These are phyloP conservation scores for Wallacemonas sp. DNA, from an alignment of 208 protist species.

Conservation along the genomic window DNA sequence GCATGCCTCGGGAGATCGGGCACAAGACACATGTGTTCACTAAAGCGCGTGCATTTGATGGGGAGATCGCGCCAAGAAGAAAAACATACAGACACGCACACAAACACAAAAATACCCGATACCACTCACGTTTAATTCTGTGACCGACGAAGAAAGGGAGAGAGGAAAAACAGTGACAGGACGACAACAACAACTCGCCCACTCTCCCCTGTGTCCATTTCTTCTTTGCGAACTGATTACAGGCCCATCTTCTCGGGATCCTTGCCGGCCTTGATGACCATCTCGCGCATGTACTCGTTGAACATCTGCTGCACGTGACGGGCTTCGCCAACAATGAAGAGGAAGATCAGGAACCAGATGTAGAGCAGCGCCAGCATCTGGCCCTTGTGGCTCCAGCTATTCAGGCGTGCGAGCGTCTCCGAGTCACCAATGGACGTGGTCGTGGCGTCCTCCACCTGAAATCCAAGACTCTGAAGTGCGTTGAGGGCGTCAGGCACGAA, in stretches of 20 bases:
- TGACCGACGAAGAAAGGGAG: background rate
- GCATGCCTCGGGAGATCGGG: no score
- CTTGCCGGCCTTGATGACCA: slow-evolving; percentile 77
- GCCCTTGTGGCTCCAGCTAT: slow-evolving; percentile 62
- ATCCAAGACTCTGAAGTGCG: slow-evolving; percentile 71
- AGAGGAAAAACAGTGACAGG: background rate
- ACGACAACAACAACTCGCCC: background rate
- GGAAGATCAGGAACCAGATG: slow-evolving; percentile 71
- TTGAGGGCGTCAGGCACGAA: slow-evolving; percentile 69
- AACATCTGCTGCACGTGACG: slow-evolving; percentile 58
- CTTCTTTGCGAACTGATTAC: no score
- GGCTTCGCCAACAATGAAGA: slow-evolving; percentile 70
- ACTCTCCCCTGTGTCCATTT: no score
- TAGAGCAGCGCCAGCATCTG: slow-evolving; percentile 71
- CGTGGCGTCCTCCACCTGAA: slow-evolving; percentile 61
- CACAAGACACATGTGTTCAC: no score
- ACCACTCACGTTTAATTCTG: background rate
- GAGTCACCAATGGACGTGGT: slow-evolving; percentile 54
- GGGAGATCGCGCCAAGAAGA: no score
- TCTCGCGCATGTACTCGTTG: slow-evolving; percentile 77
- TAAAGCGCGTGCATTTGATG: no score
- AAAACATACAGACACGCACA: no score
- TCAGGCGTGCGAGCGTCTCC: slow-evolving; percentile 47
- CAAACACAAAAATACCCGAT: no score
- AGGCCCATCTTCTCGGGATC: slow-evolving; percentile 74